Base-by-base conservation (phyloP, 2,329 filamentous ascomycete genomes). In the Microdochium nivale region DNA sequence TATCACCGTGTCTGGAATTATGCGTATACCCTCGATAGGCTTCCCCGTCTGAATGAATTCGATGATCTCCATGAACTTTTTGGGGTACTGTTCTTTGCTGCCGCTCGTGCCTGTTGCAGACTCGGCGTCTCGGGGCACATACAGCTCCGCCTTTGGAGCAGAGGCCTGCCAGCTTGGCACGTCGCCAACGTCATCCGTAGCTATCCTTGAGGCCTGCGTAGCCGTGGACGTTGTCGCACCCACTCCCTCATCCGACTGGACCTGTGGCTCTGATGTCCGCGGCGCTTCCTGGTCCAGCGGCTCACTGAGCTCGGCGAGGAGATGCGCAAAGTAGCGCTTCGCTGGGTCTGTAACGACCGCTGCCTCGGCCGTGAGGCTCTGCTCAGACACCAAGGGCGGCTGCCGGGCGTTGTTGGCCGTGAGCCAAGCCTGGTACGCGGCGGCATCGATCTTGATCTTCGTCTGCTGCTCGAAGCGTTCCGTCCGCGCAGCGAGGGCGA, bases 21-120 rank as follows among this genome's bases (percentile, higher is more conserved):
- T 77, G 59, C 83, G 83, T 63, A 90, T 89, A 1, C 87, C 87
- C 2, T 87, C 86, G 50, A 91, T 84, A 1, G 83, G 80, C 59
- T 86, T 78, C 40, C 86, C 86, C 10, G 78, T 81, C 13, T 83
- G 83, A 53, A 91, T 86, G 50, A 90, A 76, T 52, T 86, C 84
- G 49, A 90, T 81, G 35, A 90, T 88, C 55, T 89, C 80, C 5
- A 84, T 81, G 62, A 91, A 90, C 1, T 83, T 84, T 14, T 80
- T 82, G 2, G 87, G 87, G 61, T 89, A 89, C 1, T 86, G 82
- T 49, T 74, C 71, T 54, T 66, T 65, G 32, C 56, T 59, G 1
- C 58, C 35, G 32, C 24, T 49, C 46, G 53, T 54, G 16, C 55
- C 54, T 9, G 59, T 30, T 1, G 40, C 48, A 1, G 54, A 32